Percentiles rank a stretch among this genome's conserved stretches.
Conservation (phyloP, 2,329 filamentous ascomycete species). For the Nigrograna mackinnonii region DNA sequence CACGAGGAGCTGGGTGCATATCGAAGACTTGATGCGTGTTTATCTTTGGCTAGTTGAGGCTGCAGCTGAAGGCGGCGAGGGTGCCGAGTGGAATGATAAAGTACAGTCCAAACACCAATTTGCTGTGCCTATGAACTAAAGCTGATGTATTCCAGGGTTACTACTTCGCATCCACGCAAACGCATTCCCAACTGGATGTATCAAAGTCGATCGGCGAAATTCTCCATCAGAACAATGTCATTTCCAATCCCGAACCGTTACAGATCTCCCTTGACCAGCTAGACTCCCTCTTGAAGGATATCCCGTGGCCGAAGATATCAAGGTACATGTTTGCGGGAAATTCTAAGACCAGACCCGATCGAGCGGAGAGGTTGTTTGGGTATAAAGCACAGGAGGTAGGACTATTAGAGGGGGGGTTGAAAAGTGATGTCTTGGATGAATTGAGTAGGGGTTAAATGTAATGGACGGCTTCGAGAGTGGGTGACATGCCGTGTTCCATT, state of each 20-base stretch:
- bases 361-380: constrained; percentile 57
- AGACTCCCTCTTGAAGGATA: constrained; percentile 23
- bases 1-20: constrained; percentile 57
- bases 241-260: constrained; percentile 24
- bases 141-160: constrained; percentile 42
- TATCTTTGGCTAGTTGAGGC: constrained; percentile 60
- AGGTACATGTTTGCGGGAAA: constrained; percentile 52
- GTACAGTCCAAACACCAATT: constrained; percentile 6
- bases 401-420: constrained; percentile 50
- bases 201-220: constrained; percentile 24
- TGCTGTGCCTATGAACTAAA: neutral
- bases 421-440: constrained; percentile 20
- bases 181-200: constrained; percentile 31
- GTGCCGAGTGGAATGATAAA: constrained; percentile 60
- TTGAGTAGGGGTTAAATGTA: neutral
- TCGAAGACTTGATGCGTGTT: constrained; percentile 63
- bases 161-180: constrained; percentile 49
- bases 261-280: constrained; percentile 26
- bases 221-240: constrained; percentile 25
- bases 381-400: constrained; percentile 58
- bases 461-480: no score
- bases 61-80: constrained; percentile 44
- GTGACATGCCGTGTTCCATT: no score
- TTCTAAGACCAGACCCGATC: constrained; percentile 57
- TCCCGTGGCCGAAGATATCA: constrained; percentile 23